phyloP scores from a whole-genome alignment of 2,329 filamentous ascomycete genomes.

The Rhynchosporium secalis region DNA sequence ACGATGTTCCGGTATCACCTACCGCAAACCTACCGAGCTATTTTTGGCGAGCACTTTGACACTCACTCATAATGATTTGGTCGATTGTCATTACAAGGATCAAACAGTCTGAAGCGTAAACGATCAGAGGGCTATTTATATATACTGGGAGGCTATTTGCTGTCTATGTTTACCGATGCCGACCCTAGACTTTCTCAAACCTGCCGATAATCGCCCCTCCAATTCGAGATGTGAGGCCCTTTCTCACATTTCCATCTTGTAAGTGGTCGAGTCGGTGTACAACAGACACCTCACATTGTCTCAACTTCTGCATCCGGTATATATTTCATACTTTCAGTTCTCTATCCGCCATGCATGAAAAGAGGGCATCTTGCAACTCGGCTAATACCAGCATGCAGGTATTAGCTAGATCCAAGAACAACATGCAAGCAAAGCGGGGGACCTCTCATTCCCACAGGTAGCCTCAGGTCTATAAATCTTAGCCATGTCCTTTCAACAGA shows the following conservation, averaged over 20 bases:
- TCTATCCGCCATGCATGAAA: background rate
- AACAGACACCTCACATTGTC: background rate
- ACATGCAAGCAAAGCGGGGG: background rate
- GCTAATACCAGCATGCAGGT: no score
- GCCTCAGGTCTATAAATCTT: conserved; percentile 3
- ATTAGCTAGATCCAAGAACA: background rate
- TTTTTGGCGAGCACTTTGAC: no score
- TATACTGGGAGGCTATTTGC: no score
- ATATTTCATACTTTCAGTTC: background rate
- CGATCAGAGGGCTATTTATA: no score
- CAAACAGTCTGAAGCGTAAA: no score
- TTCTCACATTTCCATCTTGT: background rate
- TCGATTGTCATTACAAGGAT: no score
- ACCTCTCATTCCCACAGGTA: background rate
- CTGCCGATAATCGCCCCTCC: background rate
- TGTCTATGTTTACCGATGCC: background rate
- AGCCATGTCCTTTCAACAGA: background rate
- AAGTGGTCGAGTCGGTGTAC: background rate
- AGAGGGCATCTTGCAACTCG: background rate
- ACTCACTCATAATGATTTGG: no score
- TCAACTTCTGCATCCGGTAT: background rate
- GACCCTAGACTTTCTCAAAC: background rate
- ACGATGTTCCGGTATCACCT: no score
- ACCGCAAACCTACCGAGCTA: no score
- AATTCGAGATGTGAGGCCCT: background rate